Percentiles rank a stretch among this genome's conserved stretches.
phyloP scores from a whole-genome alignment of 169 alveolate genomes.

The Eimeria praecox region DNA sequence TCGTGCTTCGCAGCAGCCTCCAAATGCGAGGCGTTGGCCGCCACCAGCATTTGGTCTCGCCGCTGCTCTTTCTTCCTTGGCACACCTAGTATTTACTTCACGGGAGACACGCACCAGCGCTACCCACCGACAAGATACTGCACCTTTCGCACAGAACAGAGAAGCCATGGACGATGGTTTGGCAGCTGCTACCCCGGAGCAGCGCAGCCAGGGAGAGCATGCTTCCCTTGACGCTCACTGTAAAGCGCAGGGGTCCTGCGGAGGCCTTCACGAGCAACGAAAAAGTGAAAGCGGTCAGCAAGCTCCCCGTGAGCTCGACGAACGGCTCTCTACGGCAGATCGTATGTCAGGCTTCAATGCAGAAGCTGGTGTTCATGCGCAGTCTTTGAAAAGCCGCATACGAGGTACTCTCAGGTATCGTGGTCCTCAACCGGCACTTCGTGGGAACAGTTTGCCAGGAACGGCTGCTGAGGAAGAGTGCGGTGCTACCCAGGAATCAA shows the following conservation, averaged over 20 bases:
- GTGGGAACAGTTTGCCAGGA: background rate
- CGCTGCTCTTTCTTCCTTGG: constrained; percentile 52
- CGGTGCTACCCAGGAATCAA: background rate
- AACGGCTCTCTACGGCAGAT: background rate
- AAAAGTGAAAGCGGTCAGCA: background rate
- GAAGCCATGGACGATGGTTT: background rate
- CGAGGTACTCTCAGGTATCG: background rate
- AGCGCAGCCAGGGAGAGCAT: background rate
- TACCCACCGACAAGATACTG: background rate
- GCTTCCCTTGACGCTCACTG: background rate
- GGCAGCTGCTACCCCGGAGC: constrained; percentile 19
- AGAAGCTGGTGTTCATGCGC: background rate
- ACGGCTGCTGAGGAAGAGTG: background rate
- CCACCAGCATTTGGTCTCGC: background rate
- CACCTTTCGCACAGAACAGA: background rate
- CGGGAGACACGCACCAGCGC: background rate
- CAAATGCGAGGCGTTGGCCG: background rate
- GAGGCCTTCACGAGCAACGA: background rate
- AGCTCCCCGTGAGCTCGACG: background rate
- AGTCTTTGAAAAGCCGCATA: background rate
- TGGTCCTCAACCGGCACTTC: background rate
- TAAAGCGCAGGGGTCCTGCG: background rate
- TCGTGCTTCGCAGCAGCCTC: background rate
- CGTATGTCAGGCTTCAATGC: background rate
- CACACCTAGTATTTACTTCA: constrained; percentile 37